Evolutionary conservation across 495 filamentous ascomycete genomes (phyloP).

Genomic region (Aspergillus funiculosus): DNA sequence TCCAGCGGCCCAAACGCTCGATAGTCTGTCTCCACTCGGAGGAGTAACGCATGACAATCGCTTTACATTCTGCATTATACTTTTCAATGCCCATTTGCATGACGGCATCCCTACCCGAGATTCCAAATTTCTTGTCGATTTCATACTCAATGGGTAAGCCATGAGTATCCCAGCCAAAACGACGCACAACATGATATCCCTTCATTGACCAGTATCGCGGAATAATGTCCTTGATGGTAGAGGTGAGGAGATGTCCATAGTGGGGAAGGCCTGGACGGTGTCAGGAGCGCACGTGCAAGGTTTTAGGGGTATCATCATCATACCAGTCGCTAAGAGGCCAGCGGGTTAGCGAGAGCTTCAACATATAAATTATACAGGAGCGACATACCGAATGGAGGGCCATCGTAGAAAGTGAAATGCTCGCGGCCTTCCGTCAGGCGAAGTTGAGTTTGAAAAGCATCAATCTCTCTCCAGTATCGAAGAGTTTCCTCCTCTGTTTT

Average conservation of each 20-base stretch:
- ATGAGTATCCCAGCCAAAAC: constrained; percentile 87
- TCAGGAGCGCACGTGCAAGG: no score
- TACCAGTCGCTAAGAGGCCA: no score
- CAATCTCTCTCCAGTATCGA: constrained; percentile 78
- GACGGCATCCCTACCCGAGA: constrained; percentile 84
- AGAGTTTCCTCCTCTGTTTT: constrained; percentile 81
- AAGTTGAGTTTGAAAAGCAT: constrained; percentile 75
- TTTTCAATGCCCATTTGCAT: constrained; percentile 78
- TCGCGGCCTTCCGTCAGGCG: constrained; percentile 65
- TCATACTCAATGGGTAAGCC: constrained; percentile 95
- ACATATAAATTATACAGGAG: no score
- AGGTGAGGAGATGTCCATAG: constrained; percentile 92
- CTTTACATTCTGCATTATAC: constrained; percentile 89
- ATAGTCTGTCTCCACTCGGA: constrained; percentile 87
- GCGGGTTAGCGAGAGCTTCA: no score
- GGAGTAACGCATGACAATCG: constrained; percentile 92
- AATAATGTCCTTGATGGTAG: constrained; percentile 97
- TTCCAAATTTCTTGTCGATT: constrained; percentile 94
- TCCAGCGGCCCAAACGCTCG: constrained; percentile 89
- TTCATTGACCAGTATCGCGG: constrained; percentile 98
- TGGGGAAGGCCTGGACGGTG: constrained; percentile 84
- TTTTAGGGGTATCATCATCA: no score
- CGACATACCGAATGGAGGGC: constrained; percentile 59
- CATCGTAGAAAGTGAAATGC: constrained; percentile 64
- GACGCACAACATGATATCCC: constrained; percentile 71